A percentile compares a stretch with the other conserved stretches of the same genome.
These are phyloP conservation scores for Pistacia atlantica DNA, from an alignment of 345 rosid genomes.

Conservation along the genomic window DNA sequence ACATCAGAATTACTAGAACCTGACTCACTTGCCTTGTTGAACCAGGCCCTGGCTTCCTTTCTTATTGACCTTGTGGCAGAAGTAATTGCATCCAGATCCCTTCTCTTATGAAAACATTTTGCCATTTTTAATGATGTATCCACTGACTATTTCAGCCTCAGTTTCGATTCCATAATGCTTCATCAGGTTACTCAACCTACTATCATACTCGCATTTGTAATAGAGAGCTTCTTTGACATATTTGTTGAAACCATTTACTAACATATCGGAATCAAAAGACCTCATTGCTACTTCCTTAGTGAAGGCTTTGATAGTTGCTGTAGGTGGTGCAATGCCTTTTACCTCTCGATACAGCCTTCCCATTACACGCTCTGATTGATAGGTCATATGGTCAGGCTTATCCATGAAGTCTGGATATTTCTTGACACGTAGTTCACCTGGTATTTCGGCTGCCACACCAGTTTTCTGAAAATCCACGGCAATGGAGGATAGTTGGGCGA, in stretches of 20 bases:
- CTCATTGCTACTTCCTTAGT: constrained; percentile 33
- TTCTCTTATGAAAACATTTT: constrained; percentile 37
- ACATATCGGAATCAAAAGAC: constrained; percentile 48
- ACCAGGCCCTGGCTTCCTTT: constrained; percentile 53
- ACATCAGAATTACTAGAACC: constrained; percentile 3
- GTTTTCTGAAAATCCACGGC: constrained; percentile 54
- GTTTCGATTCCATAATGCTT: constrained; percentile 49
- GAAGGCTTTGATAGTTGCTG: constrained; percentile 31
- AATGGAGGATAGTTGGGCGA: constrained; percentile 38
- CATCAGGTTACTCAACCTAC: constrained; percentile 42
- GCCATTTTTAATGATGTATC: constrained; percentile 41
- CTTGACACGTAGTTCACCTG: constrained; percentile 26
- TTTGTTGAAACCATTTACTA: constrained; percentile 42
- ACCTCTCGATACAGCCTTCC: constrained; percentile 52
- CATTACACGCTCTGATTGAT: constrained; percentile 36
- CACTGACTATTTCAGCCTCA: constrained; percentile 51
- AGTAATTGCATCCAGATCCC: constrained; percentile 42
- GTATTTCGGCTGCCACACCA: constrained; percentile 46
- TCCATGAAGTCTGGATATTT: constrained; percentile 53
- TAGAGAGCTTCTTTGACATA: constrained; percentile 38
- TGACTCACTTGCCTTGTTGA: constrained; percentile 26
- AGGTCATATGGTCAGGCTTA: constrained; percentile 37
- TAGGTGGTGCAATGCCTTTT: constrained; percentile 32
- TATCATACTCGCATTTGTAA: constrained; percentile 41
- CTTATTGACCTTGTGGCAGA: constrained; percentile 38